Evolutionary conservation across 306 rosid species (phyloP).

Genomic region (Quercus ilex): DNA sequence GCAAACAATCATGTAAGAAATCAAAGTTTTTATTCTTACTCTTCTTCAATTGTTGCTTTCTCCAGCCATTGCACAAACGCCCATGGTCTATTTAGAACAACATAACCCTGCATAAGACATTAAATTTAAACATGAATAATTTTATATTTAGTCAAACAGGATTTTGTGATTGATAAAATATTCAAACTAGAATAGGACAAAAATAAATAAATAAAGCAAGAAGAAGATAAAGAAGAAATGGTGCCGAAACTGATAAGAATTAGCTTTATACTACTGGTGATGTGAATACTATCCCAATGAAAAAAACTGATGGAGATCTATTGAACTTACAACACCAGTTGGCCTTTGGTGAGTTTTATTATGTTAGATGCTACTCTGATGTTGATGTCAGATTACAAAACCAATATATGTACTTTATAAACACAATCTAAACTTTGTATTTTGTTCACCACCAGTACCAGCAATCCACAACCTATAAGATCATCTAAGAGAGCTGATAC

Average conservation of each 20-base stretch:
- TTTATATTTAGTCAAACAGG: background rate
- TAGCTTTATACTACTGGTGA: background rate
- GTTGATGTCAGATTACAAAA: background rate
- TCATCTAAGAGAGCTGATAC: background rate
- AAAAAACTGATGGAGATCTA: background rate
- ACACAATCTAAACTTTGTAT: background rate
- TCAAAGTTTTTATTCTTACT: conserved; percentile 38
- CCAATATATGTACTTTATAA: background rate
- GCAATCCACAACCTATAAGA: conserved; percentile 2
- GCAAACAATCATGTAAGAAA: conserved; percentile 1
- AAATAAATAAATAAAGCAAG: background rate
- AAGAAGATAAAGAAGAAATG: background rate
- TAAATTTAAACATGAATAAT: background rate
- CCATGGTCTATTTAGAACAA: conserved; percentile 95
- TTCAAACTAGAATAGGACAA: background rate
- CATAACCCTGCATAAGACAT: conserved; percentile 62
- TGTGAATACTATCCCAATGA: background rate
- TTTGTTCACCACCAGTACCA: conserved; percentile 7
- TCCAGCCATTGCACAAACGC: conserved; percentile 98
- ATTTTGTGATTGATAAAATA: background rate
- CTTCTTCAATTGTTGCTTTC: conserved; percentile 80
- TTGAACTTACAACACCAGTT: background rate
- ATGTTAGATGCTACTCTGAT: background rate
- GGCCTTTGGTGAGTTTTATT: background rate
- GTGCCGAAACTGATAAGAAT: conserved; percentile 7